Evolutionary conservation across 495 filamentous ascomycete species (phyloP).

Genomic region (Trichoderma orchidacearum): DNA sequence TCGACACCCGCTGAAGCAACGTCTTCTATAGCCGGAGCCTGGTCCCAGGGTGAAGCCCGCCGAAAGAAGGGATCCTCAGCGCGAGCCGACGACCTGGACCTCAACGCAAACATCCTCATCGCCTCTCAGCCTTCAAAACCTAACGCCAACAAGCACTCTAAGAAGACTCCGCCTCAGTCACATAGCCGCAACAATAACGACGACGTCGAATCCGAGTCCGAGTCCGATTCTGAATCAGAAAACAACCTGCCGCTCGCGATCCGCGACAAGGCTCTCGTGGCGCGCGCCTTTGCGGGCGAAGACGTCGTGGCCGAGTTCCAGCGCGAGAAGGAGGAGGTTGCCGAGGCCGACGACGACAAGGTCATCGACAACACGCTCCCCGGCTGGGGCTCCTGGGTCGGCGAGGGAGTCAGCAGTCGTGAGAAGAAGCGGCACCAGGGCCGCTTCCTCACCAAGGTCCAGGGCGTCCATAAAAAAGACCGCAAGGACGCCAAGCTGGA

Average conservation of each 20-base stretch:
- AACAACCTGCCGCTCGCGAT: slow-evolving; percentile 47
- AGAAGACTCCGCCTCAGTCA: slow-evolving; percentile 1
- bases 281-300: slow-evolving; percentile 77
- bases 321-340: slow-evolving; percentile 60
- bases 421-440: slow-evolving; percentile 44
- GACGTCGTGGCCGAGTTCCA: slow-evolving; percentile 77
- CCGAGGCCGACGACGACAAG: slow-evolving; percentile 74
- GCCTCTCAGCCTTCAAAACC: slow-evolving; percentile 12
- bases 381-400: slow-evolving; percentile 84
- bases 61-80: slow-evolving; percentile 13
- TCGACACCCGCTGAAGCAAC: neutral
- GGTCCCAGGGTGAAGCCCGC: slow-evolving; percentile 17
- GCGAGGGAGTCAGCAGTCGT: slow-evolving; percentile 56
- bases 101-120: slow-evolving; percentile 19
- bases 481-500: slow-evolving; percentile 72
- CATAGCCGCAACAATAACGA: slow-evolving; percentile 7
- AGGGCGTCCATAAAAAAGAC: slow-evolving; percentile 63
- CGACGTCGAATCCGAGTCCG: slow-evolving; percentile 32
- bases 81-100: slow-evolving; percentile 16
- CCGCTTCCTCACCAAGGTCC: slow-evolving; percentile 50
- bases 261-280: slow-evolving; percentile 69
- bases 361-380: slow-evolving; percentile 72
- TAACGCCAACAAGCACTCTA: slow-evolving; percentile 26
- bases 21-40: slow-evolving; percentile 13
- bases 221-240: slow-evolving; percentile 43